These are phyloP conservation scores for Stylosanthes scabra DNA, from an alignment of 331 rosid species.

Conservation along the genomic window DNA sequence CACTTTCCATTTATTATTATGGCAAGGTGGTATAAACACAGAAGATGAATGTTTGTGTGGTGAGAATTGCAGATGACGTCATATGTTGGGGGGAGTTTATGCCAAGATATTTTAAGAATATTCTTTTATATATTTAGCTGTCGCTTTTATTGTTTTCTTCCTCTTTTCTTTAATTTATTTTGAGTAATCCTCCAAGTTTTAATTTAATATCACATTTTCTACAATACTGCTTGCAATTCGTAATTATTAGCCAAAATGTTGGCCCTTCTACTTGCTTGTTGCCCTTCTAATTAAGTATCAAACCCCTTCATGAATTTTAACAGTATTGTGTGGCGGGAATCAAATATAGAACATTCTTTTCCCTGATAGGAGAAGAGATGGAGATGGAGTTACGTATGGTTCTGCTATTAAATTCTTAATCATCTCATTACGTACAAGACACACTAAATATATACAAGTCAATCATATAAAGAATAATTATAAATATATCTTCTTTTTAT, in stretches of 20 bases:
- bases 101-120: slow-evolving; percentile 39
- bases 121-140: slow-evolving; percentile 29
- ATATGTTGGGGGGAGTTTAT: slow-evolving; percentile 28
- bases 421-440: background rate
- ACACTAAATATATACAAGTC: background rate
- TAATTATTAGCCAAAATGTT: background rate
- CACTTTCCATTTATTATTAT: background rate
- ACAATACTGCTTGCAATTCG: background rate
- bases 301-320: background rate
- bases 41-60: slow-evolving; percentile 1
- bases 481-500: too few species aligned
- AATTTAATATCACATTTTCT: too few species aligned
- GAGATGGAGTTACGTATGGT: background rate
- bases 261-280: background rate
- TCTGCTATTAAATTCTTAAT: background rate
- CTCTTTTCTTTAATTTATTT: too few species aligned
- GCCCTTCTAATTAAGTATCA: background rate
- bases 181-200: too few species aligned
- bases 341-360: background rate
- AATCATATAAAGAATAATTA: too few species aligned
- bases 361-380: background rate
- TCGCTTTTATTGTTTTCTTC: background rate
- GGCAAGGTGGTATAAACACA: background rate
- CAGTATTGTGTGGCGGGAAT: background rate
- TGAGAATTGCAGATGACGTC: background rate